Base-by-base conservation (phyloP, 2,329 filamentous ascomycete species). In the Colletotrichum gloeosporioides region DNA sequence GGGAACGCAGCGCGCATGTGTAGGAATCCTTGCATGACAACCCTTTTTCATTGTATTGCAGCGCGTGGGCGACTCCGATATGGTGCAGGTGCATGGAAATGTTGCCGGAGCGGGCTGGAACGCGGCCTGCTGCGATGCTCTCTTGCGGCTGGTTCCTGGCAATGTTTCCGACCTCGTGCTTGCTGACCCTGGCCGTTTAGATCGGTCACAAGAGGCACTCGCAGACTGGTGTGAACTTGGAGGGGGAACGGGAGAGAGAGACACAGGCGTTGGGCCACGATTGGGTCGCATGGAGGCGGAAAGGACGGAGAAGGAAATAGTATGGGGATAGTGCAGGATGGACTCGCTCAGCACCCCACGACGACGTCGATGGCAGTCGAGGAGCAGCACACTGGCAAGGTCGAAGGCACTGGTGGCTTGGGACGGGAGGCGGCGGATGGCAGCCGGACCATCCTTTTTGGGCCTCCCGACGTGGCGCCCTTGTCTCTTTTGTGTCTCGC, bases 211-310 rank as follows among this genome's bases (percentile, higher is more conserved):
- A 63, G 62, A 29, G 25, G 25, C 29, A 31, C 32, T 31, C 15
- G 16, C 18, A 49, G 16, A 29, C 29, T 31, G 16, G 25, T 18
- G 15, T 34, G 29, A 57, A n/a, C 31, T 32, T 63, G 16, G 16
- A 22, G 7, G 61, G 12, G 29, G 31, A 25, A 22, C 49, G 61
- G 22, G 39, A 44, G 57, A 36, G 8, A 34, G 18, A 32, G 59
- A 62, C 3, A 32, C 16, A 34, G n/a, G 31, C n/a, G 36, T 69
- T 27, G 63, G 59, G 64, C 63, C n/a, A 34, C 61, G 59, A 69
- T 69, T 74, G 74, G 74, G 65, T 76, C 59, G 70, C 59, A 65
- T 76, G 44, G 49, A 49, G 65, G 65, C 57, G 70, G 64, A 29
- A 65, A 55, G 55, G 25, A 44, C 16, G 55, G 73, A 44, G 34